phyloP scores from a whole-genome alignment of 2,329 filamentous ascomycete genomes.

The Trichoderma hamatum region DNA sequence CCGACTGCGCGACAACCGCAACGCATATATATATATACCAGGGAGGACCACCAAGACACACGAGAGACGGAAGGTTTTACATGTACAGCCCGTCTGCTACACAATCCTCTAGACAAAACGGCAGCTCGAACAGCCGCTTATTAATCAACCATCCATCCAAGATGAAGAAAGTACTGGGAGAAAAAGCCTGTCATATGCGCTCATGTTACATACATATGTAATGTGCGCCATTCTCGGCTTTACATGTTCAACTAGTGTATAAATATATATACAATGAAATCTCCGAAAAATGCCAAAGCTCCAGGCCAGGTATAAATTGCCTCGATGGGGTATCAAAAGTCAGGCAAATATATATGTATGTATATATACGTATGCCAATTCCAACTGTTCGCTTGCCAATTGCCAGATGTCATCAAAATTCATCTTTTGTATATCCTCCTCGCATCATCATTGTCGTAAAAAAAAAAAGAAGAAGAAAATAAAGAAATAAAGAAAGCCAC shows the following conservation, averaged over 20 bases:
- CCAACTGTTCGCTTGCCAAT: constrained; percentile 24
- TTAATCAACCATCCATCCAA: background rate
- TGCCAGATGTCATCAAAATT: constrained; percentile 1
- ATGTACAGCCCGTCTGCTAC: background rate
- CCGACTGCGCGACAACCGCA: background rate
- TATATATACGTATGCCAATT: constrained; percentile 8
- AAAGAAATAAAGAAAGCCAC: background rate
- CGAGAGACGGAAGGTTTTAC: background rate
- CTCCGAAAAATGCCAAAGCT: constrained; percentile 27
- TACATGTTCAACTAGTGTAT: constrained; percentile 4
- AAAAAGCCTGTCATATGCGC: background rate
- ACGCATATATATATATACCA: background rate
- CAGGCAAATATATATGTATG: background rate
- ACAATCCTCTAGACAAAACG: background rate
- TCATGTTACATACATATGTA: background rate
- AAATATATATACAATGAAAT: constrained; percentile 30
- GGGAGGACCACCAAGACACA: background rate
- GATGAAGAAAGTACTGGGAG: background rate
- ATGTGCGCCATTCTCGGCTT: background rate
- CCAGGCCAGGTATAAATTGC: constrained; percentile 27
- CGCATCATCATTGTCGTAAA: constrained; percentile 1
- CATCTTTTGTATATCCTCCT: background rate
- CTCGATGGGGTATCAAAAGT: constrained; percentile 37
- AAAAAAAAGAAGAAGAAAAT: background rate
- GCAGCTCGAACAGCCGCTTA: background rate